These are phyloP conservation scores for Alternaria sp. DNA, from an alignment of 2,329 filamentous ascomycete genomes.

Conservation along the genomic window DNA sequence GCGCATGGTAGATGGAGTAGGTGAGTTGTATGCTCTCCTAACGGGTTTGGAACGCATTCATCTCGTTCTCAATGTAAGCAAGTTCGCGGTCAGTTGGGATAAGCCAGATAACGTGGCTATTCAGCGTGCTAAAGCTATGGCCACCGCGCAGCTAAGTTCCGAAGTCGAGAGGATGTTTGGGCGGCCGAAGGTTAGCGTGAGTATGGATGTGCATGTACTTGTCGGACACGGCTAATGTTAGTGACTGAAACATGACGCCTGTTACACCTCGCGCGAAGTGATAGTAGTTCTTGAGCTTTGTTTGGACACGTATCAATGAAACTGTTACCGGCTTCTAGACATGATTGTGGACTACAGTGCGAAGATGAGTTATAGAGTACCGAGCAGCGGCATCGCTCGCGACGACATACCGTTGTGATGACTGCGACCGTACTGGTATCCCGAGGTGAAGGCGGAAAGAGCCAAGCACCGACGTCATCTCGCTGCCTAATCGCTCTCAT, in stretches of 20 bases:
- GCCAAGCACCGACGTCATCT: neutral
- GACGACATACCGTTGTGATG: neutral
- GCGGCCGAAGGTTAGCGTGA: neutral
- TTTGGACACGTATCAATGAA: no score
- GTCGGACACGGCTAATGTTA: neutral
- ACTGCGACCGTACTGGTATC: neutral
- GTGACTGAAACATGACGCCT: neutral
- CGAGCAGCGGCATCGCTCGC: neutral
- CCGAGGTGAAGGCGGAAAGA: neutral
- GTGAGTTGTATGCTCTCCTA: neutral
- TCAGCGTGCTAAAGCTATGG: neutral
- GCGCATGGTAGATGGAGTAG: neutral
- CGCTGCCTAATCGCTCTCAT: accelerated
- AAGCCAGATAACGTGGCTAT: neutral
- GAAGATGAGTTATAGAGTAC: accelerated
- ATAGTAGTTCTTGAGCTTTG: neutral
- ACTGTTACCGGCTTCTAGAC: neutral
- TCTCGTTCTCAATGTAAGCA: neutral
- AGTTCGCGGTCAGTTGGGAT: neutral
- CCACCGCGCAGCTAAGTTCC: neutral
- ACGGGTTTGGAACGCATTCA: neutral
- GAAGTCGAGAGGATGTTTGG: neutral
- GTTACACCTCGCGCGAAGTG: neutral
- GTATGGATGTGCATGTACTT: neutral
- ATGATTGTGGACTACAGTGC: accelerated